Conservation (phyloP, 306 rosid genomes). For the Lablab purpureus region DNA sequence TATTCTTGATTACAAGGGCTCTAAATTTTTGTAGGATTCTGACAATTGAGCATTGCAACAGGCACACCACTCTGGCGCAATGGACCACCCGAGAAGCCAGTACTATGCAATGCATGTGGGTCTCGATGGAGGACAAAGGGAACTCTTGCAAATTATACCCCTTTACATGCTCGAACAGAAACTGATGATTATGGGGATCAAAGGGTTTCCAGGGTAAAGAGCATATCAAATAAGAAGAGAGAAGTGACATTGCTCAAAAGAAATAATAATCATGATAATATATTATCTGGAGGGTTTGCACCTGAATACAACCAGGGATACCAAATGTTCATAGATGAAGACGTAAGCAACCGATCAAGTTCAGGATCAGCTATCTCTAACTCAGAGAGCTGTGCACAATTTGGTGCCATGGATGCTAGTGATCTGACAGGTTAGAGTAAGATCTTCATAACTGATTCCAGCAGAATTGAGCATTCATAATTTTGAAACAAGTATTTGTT, state of each 20-base stretch:
- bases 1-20: constrained; percentile 25
- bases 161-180: constrained; percentile 94
- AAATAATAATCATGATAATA: constrained; percentile 67
- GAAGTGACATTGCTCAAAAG: constrained; percentile 76
- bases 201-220: constrained; percentile 73
- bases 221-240: constrained; percentile 76
- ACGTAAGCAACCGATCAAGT: constrained; percentile 89
- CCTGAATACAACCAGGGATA: constrained; percentile 71
- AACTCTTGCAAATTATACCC: constrained; percentile 95
- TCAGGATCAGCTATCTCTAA: constrained; percentile 97
- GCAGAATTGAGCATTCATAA: constrained; percentile 34
- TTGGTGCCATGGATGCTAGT: constrained; percentile 82
- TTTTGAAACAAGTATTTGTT: constrained; percentile 30
- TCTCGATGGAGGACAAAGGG: constrained; percentile 99
- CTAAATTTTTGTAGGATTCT: constrained; percentile 45
- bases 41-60: constrained; percentile 59
- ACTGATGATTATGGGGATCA: constrained; percentile 83
- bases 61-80: constrained; percentile 99
- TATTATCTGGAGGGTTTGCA: constrained; percentile 53
- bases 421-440: constrained; percentile 89
- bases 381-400: constrained; percentile 94
- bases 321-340: constrained; percentile 75
- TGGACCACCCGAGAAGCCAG: constrained; percentile 98
- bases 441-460: constrained; percentile 24
- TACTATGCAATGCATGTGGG: constrained; percentile 98